A percentile compares a stretch with the other conserved stretches of the same genome.
These are phyloP conservation scores for Gossypium thurberi DNA, from an alignment of 345 rosid species.

Conservation along the genomic window DNA sequence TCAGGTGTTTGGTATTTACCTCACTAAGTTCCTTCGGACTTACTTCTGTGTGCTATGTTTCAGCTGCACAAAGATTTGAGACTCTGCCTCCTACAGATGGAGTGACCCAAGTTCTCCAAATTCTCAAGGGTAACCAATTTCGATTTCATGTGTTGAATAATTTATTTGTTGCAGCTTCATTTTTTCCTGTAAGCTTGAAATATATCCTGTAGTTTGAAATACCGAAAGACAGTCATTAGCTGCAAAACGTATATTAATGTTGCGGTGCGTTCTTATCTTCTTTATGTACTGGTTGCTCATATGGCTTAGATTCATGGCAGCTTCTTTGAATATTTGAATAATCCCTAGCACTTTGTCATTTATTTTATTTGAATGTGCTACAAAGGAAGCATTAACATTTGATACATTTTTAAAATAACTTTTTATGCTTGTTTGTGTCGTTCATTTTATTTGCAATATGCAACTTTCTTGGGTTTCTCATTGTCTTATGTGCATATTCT, in stretches of 20 bases:
- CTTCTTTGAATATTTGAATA: background rate
- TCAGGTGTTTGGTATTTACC: no score
- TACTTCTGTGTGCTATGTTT: no score
- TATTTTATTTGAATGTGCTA: background rate
- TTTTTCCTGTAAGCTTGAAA: background rate
- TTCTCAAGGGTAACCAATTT: conserved; percentile 65
- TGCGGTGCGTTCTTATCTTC: background rate
- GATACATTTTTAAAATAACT: background rate
- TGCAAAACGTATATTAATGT: background rate
- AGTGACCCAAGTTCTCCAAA: conserved; percentile 83
- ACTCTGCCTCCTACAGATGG: conserved; percentile 93
- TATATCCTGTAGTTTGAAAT: background rate
- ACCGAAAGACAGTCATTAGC: background rate
- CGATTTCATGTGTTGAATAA: background rate
- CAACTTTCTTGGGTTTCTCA: background rate
- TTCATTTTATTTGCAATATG: background rate
- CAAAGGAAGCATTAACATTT: background rate
- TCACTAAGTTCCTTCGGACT: no score
- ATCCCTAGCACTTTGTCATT: background rate
- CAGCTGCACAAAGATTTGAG: conserved; percentile 95
- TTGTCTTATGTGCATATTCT: background rate
- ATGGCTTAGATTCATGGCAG: background rate
- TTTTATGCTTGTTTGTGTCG: background rate
- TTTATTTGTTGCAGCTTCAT: background rate
- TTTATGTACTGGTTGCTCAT: background rate